Base-by-base conservation (phyloP, 1,284 basidiomycete genomes). In the Cystobasidium sp. region DNA sequence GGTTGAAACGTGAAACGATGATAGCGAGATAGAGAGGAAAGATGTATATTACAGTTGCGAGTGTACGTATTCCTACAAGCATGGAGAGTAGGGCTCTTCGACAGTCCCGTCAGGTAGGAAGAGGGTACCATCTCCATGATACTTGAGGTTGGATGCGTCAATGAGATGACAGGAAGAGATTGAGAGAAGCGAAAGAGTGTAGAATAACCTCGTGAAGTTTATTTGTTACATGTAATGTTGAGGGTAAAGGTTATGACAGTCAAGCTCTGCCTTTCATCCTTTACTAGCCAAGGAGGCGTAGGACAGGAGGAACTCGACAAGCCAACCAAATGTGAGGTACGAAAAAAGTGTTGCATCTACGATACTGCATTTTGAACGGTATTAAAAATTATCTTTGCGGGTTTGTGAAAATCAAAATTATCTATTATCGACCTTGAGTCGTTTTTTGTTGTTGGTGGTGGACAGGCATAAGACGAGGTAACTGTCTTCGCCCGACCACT, bases 341-440 rank as follows among this genome's bases (percentile, higher is more conserved):
- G 31, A 31, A 31, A 31, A 5, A 31, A 31, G 31, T 14, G 20
- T 46, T 43, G 63, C 44, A 47, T 53, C 64, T 66, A 52, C 47
- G 64, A 66, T 66, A 53, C 64, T 66, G 46, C 47, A 39, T 22
- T 59, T 31, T 31, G 31, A 31, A 31, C 31, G 31, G 39, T 59
- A 59, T 59, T 41, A 43, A 41, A 20, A 53, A n/a, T 10, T 59
- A 41, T 31, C 56, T 31, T 41, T 31, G 8, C n/a, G 14, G 52
- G 24, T 31, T 18, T 16, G 43, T 20, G 24, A 37, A 20, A 59
- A 59, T 18, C 31, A 31, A 31, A 31, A 31, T 31, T 31, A 31
- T 59, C 56, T 59, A 59, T 59, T 59, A 59, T 59, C 64, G 64
- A 66, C 64, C 64, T 66, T 66, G 64, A 66, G 64, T 66, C 64